phyloP scores from a whole-genome alignment of 257 asterid species.

The Solanum sitiens region DNA sequence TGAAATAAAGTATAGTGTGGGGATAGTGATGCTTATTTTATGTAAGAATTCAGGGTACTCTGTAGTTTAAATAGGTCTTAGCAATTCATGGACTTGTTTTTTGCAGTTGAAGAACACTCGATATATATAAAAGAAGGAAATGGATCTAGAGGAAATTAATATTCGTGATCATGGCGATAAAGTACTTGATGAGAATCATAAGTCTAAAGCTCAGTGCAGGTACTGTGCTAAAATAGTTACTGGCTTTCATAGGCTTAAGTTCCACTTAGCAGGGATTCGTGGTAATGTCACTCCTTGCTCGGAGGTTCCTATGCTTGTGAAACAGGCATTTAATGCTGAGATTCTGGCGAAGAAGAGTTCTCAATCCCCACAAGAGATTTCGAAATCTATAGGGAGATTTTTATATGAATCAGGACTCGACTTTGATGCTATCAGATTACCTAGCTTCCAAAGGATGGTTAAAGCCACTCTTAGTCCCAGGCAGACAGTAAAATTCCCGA shows the following conservation, averaged over 20 bases:
- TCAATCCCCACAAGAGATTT: too few relatives aligned
- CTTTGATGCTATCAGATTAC: constrained; percentile 13
- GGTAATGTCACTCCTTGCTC: constrained; percentile 11
- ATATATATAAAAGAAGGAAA: neutral
- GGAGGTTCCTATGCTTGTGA: neutral
- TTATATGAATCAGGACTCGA: constrained; percentile 39
- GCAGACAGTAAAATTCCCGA: constrained; percentile 20
- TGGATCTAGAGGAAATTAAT: neutral
- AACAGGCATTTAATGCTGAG: constrained; percentile 8
- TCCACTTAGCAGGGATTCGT: constrained; percentile 13
- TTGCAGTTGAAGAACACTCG: neutral
- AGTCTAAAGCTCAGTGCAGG: constrained; percentile 2
- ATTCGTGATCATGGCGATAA: neutral
- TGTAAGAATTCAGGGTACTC: neutral
- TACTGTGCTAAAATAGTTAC: constrained; percentile 8
- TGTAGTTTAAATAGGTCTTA: neutral
- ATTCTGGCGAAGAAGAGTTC: constrained; percentile 4
- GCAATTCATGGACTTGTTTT: neutral
- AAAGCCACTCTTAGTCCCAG: constrained; percentile 4
- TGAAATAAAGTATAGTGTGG: too few relatives aligned
- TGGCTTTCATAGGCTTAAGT: constrained; percentile 5
- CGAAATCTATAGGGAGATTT: constrained; percentile 27
- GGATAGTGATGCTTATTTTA: too few relatives aligned
- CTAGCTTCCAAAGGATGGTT: constrained; percentile 34
- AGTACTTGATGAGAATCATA: neutral